These are phyloP conservation scores for Fulvia fulva DNA, from an alignment of 2,329 filamentous ascomycete species.

Conservation along the genomic window DNA sequence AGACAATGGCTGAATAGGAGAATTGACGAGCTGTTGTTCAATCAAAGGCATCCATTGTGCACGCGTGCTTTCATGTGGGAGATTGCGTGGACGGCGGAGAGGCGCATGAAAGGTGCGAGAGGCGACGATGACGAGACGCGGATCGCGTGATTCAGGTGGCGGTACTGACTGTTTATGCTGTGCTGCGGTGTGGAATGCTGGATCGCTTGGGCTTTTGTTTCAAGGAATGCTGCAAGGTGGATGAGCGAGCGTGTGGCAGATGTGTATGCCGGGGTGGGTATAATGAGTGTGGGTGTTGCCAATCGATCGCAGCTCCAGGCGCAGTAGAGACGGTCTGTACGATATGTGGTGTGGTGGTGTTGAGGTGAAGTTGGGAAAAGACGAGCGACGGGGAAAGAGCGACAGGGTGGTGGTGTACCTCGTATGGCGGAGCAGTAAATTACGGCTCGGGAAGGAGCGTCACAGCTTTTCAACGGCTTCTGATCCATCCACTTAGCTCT, in stretches of 20 bases:
- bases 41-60: constrained; percentile 4
- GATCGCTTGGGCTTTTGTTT: constrained; percentile 1
- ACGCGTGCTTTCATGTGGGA: not conserved
- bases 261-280: not conserved
- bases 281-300: constrained; percentile 14
- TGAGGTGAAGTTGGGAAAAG: not conserved
- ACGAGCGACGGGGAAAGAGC: not conserved
- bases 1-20: not conserved
- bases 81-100: not conserved
- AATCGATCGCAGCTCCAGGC: constrained; percentile 7
- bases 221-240: constrained; percentile 20
- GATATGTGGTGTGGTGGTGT: not conserved
- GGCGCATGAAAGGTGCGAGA: constrained; percentile 1
- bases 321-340: not conserved
- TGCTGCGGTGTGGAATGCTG: constrained; percentile 19
- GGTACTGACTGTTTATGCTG: constrained; percentile 1
- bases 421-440: not conserved
- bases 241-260: constrained; percentile 1
- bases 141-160: constrained; percentile 1
- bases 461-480: not conserved
- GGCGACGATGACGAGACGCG: constrained; percentile 9
- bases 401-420: not conserved
- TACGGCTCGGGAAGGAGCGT: not conserved
- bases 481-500: not conserved
- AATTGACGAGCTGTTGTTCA: not conserved